Evolutionary conservation across 495 filamentous ascomycete species (phyloP).

Genomic region (Neurospora sp.): DNA sequence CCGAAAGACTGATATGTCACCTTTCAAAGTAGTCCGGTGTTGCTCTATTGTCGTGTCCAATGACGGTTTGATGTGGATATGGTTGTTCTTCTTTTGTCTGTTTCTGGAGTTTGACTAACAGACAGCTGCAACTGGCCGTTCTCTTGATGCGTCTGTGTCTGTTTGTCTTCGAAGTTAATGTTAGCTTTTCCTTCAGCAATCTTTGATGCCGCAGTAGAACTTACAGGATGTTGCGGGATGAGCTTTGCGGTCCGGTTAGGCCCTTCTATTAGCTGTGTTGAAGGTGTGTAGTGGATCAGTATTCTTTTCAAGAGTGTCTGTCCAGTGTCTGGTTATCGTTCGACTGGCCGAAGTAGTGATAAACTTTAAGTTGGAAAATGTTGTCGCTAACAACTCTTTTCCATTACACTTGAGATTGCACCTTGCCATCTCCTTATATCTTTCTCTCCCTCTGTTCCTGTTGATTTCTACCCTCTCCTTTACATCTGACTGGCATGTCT

Average conservation of each 20-base stretch:
- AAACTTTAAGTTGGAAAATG: neutral
- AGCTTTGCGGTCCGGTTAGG: neutral
- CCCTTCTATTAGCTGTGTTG: neutral
- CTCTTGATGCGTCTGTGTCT: neutral
- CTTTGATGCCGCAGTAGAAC: neutral
- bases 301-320: neutral
- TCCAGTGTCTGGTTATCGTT: neutral
- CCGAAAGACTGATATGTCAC: neutral
- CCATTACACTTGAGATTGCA: neutral
- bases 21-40: neutral
- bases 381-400: neutral
- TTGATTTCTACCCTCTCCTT: neutral
- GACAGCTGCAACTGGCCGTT: neutral
- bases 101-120: neutral
- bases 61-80: neutral
- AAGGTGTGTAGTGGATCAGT: neutral
- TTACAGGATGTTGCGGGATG: neutral
- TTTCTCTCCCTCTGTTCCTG: neutral
- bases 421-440: neutral
- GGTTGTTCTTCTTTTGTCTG: neutral
- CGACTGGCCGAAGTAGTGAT: neutral
- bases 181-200: neutral
- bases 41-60: neutral
- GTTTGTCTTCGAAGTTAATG: neutral
- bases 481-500: neutral